Evolutionary conservation across 345 rosid genomes (phyloP).

Genomic region (Brassica nigra): DNA sequence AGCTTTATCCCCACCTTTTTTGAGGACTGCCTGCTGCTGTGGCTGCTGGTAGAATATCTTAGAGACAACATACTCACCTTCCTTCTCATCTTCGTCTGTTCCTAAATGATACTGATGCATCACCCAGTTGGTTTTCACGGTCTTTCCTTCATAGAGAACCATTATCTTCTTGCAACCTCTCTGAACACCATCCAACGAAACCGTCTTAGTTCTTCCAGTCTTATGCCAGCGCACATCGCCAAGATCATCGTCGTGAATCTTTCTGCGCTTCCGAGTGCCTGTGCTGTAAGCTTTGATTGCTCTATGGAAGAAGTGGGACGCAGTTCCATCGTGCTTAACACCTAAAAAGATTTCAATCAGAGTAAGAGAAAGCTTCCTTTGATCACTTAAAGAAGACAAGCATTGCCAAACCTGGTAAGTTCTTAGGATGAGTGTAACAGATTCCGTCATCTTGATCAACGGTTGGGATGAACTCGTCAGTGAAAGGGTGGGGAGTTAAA

Average conservation of each 20-base stretch:
- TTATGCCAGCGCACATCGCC: slow-evolving; percentile 98
- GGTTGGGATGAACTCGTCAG: slow-evolving; percentile 78
- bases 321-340: slow-evolving; percentile 78
- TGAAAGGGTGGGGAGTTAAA: slow-evolving; percentile 68
- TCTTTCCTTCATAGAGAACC: slow-evolving; percentile 92
- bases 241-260: slow-evolving; percentile 73
- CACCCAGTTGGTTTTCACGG: slow-evolving; percentile 91
- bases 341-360: slow-evolving; percentile 43
- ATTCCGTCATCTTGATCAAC: slow-evolving; percentile 85
- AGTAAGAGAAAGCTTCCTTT: neutral
- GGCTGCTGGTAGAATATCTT: slow-evolving; percentile 83
- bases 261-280: slow-evolving; percentile 91
- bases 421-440: slow-evolving; percentile 94
- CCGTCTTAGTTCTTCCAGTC: slow-evolving; percentile 89
- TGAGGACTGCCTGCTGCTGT: slow-evolving; percentile 52
- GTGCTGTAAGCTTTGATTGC: slow-evolving; percentile 90
- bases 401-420: slow-evolving; percentile 68
- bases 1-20: slow-evolving; percentile 48
- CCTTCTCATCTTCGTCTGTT: slow-evolving; percentile 84
- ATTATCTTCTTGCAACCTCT: slow-evolving; percentile 90
- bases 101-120: slow-evolving; percentile 99
- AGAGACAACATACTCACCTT: slow-evolving; percentile 79
- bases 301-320: slow-evolving; percentile 80
- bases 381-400: slow-evolving; percentile 14
- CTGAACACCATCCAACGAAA: slow-evolving; percentile 71